A percentile compares a stretch with the other conserved stretches of the same genome.
These are phyloP conservation scores for Hypoxylon sp. DNA, from an alignment of 2,329 filamentous ascomycete species.

Conservation along the genomic window DNA sequence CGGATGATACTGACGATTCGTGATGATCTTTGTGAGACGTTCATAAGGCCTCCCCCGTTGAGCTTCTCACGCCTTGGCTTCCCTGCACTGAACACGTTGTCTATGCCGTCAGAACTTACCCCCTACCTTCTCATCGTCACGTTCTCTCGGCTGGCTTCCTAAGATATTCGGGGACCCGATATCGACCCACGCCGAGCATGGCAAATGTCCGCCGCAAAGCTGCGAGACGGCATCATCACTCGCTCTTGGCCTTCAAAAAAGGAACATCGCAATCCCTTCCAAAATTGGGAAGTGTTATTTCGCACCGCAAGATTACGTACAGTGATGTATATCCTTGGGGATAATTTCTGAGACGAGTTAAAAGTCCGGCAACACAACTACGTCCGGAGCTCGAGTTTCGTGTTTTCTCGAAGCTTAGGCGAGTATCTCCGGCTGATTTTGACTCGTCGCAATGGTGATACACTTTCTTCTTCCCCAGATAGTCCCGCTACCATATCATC, in stretches of 20 bases:
- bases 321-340: slow-evolving; percentile 38
- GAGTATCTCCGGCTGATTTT: slow-evolving; percentile 38
- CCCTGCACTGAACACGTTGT: slow-evolving; percentile 3
- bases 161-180: slow-evolving; percentile 22
- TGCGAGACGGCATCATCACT: slow-evolving; percentile 43
- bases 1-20: background rate
- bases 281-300: slow-evolving; percentile 47
- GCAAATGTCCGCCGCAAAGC: slow-evolving; percentile 30
- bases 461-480: slow-evolving; percentile 38
- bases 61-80: background rate
- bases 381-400: slow-evolving; percentile 37
- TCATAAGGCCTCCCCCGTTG: background rate
- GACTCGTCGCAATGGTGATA: slow-evolving; percentile 30
- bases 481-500: slow-evolving; percentile 44
- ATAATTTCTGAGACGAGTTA: slow-evolving; percentile 36
- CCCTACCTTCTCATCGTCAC: slow-evolving; percentile 5
- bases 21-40: background rate
- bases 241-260: slow-evolving; percentile 36
- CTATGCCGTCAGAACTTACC: slow-evolving; percentile 2
- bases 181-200: slow-evolving; percentile 39
- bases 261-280: slow-evolving; percentile 44
- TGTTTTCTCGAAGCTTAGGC: slow-evolving; percentile 38
- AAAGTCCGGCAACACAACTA: slow-evolving; percentile 45
- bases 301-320: slow-evolving; percentile 42
- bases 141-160: slow-evolving; percentile 26